Conservation (phyloP, 1,284 basidiomycete genomes). For the Megacollybia platyphylla region DNA sequence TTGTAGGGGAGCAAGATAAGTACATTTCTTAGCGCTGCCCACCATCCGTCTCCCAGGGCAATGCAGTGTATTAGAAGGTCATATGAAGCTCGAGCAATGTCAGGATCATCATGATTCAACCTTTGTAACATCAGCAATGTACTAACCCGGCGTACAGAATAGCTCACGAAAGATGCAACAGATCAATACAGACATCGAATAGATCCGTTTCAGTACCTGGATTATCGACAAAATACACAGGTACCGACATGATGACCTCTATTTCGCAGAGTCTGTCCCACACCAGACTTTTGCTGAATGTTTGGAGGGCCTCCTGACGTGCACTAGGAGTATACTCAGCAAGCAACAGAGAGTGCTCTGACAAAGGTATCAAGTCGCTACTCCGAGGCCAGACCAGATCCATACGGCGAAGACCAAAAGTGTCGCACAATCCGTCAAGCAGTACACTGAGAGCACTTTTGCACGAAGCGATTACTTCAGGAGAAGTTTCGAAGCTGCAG, state of each 20-base stretch:
- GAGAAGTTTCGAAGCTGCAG: neutral
- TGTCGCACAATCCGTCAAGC: neutral
- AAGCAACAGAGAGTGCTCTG: slow-evolving; percentile 2
- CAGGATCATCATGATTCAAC: slow-evolving; percentile 2
- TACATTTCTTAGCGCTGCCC: slow-evolving; percentile 4
- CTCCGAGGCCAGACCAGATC: slow-evolving; percentile 8
- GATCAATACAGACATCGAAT: slow-evolving; percentile 8
- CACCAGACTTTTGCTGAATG: neutral
- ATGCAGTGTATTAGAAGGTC: slow-evolving; percentile 6
- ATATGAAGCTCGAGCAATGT: slow-evolving; percentile 2
- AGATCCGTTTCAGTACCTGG: slow-evolving; percentile 6
- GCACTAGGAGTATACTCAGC: slow-evolving; percentile 3
- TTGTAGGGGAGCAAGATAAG: slow-evolving; percentile 6
- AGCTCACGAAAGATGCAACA: slow-evolving; percentile 7
- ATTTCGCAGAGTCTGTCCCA: slow-evolving; percentile 9
- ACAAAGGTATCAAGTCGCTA: slow-evolving; percentile 2
- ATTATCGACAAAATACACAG: slow-evolving; percentile 1
- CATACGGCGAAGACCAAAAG: slow-evolving; percentile 3
- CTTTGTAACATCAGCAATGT: neutral
- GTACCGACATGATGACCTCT: slow-evolving; percentile 7
- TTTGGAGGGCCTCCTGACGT: slow-evolving; percentile 3
- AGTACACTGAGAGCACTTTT: slow-evolving; percentile 4
- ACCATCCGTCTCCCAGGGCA: slow-evolving; percentile 5
- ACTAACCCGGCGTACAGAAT: neutral
- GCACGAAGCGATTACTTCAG: slow-evolving; percentile 2